phyloP scores from a whole-genome alignment of 306 rosid species.

The Ziziphus jujuba region DNA sequence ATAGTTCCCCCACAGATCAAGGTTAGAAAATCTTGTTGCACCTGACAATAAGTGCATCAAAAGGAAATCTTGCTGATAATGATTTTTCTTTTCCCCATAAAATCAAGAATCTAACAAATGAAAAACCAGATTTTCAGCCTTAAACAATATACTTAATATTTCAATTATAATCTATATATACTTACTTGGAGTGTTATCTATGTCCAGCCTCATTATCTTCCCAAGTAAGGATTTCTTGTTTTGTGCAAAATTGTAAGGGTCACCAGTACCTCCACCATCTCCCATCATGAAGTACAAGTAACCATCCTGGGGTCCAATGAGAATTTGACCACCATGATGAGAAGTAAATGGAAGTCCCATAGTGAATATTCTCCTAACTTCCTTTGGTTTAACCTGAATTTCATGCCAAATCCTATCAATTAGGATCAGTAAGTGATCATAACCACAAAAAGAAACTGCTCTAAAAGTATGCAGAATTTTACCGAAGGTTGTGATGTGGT shows the following conservation, averaged over 20 bases:
- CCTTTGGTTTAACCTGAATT: conserved; percentile 68
- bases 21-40: conserved; percentile 55
- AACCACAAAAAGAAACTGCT: not conserved
- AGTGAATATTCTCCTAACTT: conserved; percentile 90
- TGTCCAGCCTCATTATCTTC: conserved; percentile 87
- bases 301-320: conserved; percentile 86
- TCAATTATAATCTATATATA: conserved; percentile 9
- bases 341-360: conserved; percentile 83
- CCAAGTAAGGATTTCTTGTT: conserved; percentile 98
- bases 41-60: conserved; percentile 35
- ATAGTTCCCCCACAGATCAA: conserved; percentile 87
- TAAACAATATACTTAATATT: not conserved
- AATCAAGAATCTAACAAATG: not conserved
- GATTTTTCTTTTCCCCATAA: not conserved
- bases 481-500: conserved; percentile 59
- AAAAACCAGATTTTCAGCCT: not conserved
- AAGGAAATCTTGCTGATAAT: no score
- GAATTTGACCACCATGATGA: conserved; percentile 91
- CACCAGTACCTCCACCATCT: conserved; percentile 82
- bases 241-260: conserved; percentile 83
- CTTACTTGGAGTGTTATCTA: conserved; percentile 79
- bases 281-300: conserved; percentile 90
- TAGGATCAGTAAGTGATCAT: not conserved
- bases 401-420: not conserved
- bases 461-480: conserved; percentile 33